Base-by-base conservation (phyloP, 495 filamentous ascomycete genomes). In the Penicillium nucicola region DNA sequence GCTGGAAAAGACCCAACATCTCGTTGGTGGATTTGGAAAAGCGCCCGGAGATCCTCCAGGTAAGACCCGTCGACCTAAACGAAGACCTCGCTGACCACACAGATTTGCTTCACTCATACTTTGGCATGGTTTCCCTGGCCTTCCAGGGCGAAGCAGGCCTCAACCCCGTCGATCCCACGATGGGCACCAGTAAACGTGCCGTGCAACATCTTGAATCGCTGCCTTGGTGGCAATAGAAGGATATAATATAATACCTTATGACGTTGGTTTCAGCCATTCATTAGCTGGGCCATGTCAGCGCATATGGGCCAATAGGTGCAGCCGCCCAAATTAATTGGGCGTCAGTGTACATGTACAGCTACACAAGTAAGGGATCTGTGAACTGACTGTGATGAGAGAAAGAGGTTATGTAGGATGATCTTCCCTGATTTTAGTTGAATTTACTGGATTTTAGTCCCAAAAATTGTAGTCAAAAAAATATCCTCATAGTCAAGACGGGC, bases 11-110 rank as follows among this genome's bases (percentile, higher is more conserved):
- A 92, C 89, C n/a, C 91, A 97, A 58, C 93, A 98, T 65, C 59
- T 82, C 18, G 84, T 96, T 14, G 93, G 93, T 41, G 93, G 93
- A 0, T 97, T 97, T 69, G 85, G 85, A 4, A 97, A 98, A 60
- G 62, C 79, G 9, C 84, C 89, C 0, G 88, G 88, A 22, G 84
- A 88, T 49, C 81, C 81, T 51, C 93, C 93, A 40, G 82, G 82
- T 83, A 65, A 56, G 74, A 15, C 42, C 12, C 43, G 45, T 38
- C 49, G 15, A 49, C 25, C 25, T 28, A 28, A 6, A 28, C 10
- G 32, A 40, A 37, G 4, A 15, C 15, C 6, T 30, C 48, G 30
- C 55, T 65, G 30, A 65, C 45, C 53, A 19, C 48, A 50, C 30
- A 73, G 93, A 98, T 69, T 79, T 97, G 20, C 84, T 95, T 55